Evolutionary conservation across 495 filamentous ascomycete species (phyloP), one percentile per base, ranked within the genome.

Genomic region (Parathielavia hyrcaniae): DNA sequence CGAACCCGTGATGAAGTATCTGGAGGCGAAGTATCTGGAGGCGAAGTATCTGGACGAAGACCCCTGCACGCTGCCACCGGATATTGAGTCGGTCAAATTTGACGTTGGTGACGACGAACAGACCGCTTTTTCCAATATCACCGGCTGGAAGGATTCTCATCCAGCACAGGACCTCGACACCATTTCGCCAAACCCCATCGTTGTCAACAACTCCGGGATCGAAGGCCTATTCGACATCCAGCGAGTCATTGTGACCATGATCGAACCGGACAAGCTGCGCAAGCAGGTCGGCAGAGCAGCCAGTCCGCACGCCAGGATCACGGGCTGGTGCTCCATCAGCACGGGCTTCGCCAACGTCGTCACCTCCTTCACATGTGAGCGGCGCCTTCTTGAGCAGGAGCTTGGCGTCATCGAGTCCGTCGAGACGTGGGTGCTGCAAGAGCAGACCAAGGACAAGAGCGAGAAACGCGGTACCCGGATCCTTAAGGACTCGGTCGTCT

Each of bases 161-260:
- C 30, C 34, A 11, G 17, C 12, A 54, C 60, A 14, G 39, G 50
- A n/a, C 59, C 62, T 26, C 20, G 67, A 57, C 49, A 73, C 68
- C 61, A 70, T 73, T 48, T 75, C 64, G 4, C 73, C 67, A 26
- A 70, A 71, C 51, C 71, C 71, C 43, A 74, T 77, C 55, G 71
- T 67, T 19, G 57, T 75, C 35, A 71, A 64, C 58, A 71, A 65
- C 51, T 69, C 69, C 4, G 73, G 73, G 4, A 73, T 77, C 47
- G 65, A 73, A 36, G 65, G 68, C 4, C 57, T 72, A 12, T 73
- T 77, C 47, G 73, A 74, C 59, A 71, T 77, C 39, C 72, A 73
- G 57, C 65, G 70, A 53, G 70, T 77, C 23, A 55, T 74, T 53
- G 63, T 77, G 47, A 71, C 66, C 50, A 66, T 73, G 61, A 55